Percentiles rank a stretch among this genome's conserved stretches.
Conservation (phyloP, 306 rosid species). For the Argentina anserina region DNA sequence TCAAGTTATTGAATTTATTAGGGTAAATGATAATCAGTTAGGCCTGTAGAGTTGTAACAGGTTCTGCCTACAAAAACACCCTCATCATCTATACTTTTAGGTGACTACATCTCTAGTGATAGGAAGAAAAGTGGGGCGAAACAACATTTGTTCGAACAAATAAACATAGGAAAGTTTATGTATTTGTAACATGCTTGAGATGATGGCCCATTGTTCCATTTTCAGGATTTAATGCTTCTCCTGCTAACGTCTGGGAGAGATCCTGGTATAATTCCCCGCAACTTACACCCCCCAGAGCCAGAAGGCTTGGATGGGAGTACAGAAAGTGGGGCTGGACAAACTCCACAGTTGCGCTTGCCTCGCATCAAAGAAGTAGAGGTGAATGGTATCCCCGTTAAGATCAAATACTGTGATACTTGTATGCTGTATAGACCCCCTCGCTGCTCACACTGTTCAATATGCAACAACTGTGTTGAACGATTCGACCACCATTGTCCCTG, state of each 20-base stretch:
- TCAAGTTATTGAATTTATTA: not conserved
- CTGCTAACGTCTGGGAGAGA: slow-evolving; percentile 92
- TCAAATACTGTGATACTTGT: slow-evolving; percentile 97
- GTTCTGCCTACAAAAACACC: not conserved
- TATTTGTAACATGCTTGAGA: not conserved
- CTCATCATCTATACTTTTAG: not conserved
- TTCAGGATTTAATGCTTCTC: slow-evolving; percentile 79
- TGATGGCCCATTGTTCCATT: not conserved
- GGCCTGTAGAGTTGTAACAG: not conserved
- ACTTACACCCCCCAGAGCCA: slow-evolving; percentile 95
- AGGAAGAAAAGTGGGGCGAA: too few relatives aligned
- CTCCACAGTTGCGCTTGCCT: slow-evolving; percentile 87
- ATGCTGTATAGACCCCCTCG: slow-evolving; percentile 99
- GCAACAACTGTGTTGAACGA: slow-evolving; percentile 94
- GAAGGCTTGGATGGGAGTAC: slow-evolving; percentile 66
- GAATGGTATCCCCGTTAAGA: slow-evolving; percentile 66
- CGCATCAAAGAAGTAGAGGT: slow-evolving; percentile 87
- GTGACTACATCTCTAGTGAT: not conserved
- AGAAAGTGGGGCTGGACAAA: slow-evolving; percentile 80
- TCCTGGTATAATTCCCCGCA: slow-evolving; percentile 97
- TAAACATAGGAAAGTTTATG: not conserved
- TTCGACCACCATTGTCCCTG: slow-evolving; percentile 99
- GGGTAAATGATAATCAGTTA: not conserved
- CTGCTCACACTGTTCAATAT: slow-evolving; percentile 97
- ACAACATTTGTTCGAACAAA: not conserved